Evolutionary conservation across 208 protist genomes (phyloP).

Genomic region (Paratrypanosoma confusum): DNA sequence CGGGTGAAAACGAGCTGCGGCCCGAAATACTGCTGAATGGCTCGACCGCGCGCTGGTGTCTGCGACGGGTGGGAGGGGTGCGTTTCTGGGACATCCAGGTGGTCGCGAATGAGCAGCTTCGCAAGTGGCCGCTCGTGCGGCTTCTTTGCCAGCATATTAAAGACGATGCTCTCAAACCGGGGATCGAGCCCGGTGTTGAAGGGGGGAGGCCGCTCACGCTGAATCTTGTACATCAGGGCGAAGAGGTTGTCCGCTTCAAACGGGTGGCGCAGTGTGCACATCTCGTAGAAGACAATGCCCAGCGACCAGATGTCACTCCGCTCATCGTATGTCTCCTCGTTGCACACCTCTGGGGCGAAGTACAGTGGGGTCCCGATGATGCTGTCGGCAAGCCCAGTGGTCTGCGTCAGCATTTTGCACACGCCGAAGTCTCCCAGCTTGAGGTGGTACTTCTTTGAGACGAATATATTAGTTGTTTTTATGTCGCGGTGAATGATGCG

Average conservation of each 20-base stretch:
- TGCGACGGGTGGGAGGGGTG: slow-evolving; percentile 76
- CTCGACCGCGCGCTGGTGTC: slow-evolving; percentile 50
- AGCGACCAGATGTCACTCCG: slow-evolving; percentile 93
- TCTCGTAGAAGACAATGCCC: slow-evolving; percentile 93
- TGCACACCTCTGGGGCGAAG: slow-evolving; percentile 88
- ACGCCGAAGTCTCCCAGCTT: slow-evolving; percentile 90
- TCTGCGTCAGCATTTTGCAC: slow-evolving; percentile 58
- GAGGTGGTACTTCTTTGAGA: slow-evolving; percentile 81
- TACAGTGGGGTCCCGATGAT: slow-evolving; percentile 86
- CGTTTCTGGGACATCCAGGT: slow-evolving; percentile 56
- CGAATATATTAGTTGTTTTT: slow-evolving; percentile 89
- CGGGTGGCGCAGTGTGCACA: slow-evolving; percentile 79
- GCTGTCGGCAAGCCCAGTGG: slow-evolving; percentile 48
- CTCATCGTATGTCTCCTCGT: slow-evolving; percentile 76
- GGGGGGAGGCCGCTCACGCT: slow-evolving; percentile 44
- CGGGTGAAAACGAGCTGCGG: slow-evolving; percentile 48
- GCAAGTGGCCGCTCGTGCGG: slow-evolving; percentile 58
- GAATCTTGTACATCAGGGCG: slow-evolving; percentile 57
- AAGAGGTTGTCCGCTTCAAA: slow-evolving; percentile 67
- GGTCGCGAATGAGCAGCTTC: slow-evolving; percentile 68
- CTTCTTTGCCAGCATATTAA: slow-evolving; percentile 66
- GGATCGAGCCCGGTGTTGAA: slow-evolving; percentile 60
- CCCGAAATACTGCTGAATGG: slow-evolving; percentile 62
- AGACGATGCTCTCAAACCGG: slow-evolving; percentile 60
- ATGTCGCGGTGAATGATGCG: slow-evolving; percentile 87